phyloP scores from a whole-genome alignment of 2,329 filamentous ascomycete species.

The Botryotinia narcissicola region DNA sequence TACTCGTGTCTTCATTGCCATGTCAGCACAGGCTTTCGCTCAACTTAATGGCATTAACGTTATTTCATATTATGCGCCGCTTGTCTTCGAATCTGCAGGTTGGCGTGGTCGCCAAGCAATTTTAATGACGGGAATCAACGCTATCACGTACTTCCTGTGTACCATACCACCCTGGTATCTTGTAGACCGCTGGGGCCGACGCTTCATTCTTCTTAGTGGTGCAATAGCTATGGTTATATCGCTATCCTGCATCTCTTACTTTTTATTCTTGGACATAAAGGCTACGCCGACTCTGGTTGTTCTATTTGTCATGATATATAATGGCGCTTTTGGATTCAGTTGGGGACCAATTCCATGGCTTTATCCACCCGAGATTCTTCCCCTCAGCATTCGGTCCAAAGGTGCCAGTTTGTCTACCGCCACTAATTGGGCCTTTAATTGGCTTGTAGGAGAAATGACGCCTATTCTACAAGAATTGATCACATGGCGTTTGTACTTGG shows the following conservation, averaged over 20 bases:
- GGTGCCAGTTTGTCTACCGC: conserved; percentile 95
- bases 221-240: conserved; percentile 87
- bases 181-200: conserved; percentile 86
- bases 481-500: conserved; percentile 87
- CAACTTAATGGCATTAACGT: conserved; percentile 99
- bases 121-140: conserved; percentile 96
- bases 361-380: conserved; percentile 97
- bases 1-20: conserved; percentile 94
- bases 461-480: conserved; percentile 90
- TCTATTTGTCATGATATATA: conserved; percentile 96
- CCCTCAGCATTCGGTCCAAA: conserved; percentile 93
- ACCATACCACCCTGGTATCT: conserved; percentile 97
- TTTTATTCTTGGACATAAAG: conserved; percentile 80
- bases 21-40: conserved; percentile 94
- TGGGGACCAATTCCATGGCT: conserved; percentile 99
- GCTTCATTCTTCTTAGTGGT: conserved; percentile 84
- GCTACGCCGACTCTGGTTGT: conserved; percentile 83
- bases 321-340: conserved; percentile 92
- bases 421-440: conserved; percentile 98
- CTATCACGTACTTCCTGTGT: conserved; percentile 83
- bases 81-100: conserved; percentile 96
- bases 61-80: conserved; percentile 96
- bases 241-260: conserved; percentile 88
- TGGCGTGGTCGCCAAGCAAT: conserved; percentile 89
- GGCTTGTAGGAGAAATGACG: conserved; percentile 93